A percentile compares a stretch with the other conserved stretches of the same genome.
Conservation (phyloP, 176 grass and related monocot species). For the Phoenix roebelenii region DNA sequence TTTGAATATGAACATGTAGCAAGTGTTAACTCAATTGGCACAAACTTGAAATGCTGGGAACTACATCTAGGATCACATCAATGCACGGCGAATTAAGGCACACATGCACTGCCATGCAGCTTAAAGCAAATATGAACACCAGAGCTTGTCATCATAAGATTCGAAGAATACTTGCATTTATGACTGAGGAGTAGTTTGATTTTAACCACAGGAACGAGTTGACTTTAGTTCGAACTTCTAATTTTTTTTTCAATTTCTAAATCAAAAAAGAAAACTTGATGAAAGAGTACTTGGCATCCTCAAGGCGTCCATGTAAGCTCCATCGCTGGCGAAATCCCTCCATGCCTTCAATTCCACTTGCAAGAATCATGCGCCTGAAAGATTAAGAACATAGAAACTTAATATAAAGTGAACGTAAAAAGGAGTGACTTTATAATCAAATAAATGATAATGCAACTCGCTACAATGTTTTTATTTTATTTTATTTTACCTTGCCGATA, state of each 20-base stretch:
- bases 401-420: background rate
- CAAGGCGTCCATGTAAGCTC: conserved; percentile 24
- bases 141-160: no score
- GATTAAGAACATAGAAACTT: background rate
- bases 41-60: no score
- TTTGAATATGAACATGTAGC: background rate
- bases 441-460: background rate
- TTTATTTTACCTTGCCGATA: no score
- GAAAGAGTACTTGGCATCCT: conserved; percentile 13
- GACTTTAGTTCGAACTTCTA: no score
- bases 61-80: no score
- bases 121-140: no score
- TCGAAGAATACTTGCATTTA: no score
- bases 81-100: no score
- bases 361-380: conserved; percentile 23
- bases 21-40: background rate
- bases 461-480: background rate
- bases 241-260: no score
- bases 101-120: no score
- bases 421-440: background rate
- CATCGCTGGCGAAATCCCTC: conserved; percentile 21
- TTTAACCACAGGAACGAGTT: no score
- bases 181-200: no score
- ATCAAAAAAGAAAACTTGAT: background rate
- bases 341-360: conserved; percentile 24